phyloP scores from a whole-genome alignment of 2,329 filamentous ascomycete genomes.

The Cadophora sp. region DNA sequence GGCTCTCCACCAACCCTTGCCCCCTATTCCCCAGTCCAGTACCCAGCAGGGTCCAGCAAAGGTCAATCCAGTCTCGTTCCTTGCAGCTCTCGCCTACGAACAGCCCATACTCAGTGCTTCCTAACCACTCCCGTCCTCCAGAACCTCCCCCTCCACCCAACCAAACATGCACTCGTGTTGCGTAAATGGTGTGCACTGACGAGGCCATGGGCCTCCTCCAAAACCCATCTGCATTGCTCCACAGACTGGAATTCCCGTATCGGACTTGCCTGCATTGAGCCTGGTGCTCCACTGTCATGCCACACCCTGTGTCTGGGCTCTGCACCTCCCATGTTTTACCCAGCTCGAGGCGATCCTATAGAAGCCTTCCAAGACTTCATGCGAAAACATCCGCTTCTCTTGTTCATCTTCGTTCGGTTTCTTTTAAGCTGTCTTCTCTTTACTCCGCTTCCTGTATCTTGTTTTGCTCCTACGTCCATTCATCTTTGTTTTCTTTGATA shows the following conservation, averaged over 20 bases:
- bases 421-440: constrained; percentile 34
- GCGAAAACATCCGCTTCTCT: constrained; percentile 34
- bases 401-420: constrained; percentile 37
- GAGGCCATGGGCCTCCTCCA: constrained; percentile 31
- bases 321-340: constrained; percentile 39
- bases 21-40: not conserved
- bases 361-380: constrained; percentile 38
- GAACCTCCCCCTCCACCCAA: not conserved
- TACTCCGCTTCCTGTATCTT: constrained; percentile 29
- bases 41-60: not conserved
- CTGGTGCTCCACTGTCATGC: constrained; percentile 38
- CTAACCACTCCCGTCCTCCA: not conserved
- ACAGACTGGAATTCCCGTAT: constrained; percentile 17
- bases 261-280: constrained; percentile 33
- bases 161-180: constrained; percentile 1
- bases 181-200: constrained; percentile 29
- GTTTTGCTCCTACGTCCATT: constrained; percentile 20
- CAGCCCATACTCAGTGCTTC: too few species aligned
- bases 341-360: constrained; percentile 35
- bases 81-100: constrained; percentile 1
- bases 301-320: constrained; percentile 41
- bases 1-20: not conserved
- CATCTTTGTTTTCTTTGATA: constrained; percentile 35
- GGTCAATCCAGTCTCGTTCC: constrained; percentile 1
- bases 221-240: constrained; percentile 33